A percentile compares a stretch with the other conserved stretches of the same genome.
phyloP scores from a whole-genome alignment of 768 basidiomycete genomes.

The Tylopilus balloui region DNA sequence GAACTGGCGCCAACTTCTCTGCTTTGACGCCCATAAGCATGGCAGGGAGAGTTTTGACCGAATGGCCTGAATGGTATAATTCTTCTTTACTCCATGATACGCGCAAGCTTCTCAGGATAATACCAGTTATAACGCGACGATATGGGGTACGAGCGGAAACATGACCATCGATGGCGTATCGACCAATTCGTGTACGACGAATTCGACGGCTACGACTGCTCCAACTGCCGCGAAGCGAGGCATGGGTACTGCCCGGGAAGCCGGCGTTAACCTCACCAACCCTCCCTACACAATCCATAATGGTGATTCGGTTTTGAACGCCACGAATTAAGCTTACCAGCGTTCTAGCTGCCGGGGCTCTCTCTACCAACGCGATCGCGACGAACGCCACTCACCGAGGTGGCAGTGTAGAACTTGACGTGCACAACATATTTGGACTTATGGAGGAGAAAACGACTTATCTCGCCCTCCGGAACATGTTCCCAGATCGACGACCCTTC shows the following conservation, averaged over 20 bases:
- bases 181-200: conserved; percentile 39
- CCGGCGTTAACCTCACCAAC: conserved; percentile 43
- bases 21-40: conserved; percentile 32
- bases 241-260: conserved; percentile 43
- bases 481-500: conserved; percentile 61
- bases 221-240: conserved; percentile 39
- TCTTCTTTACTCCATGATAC: background rate
- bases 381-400: conserved; percentile 65
- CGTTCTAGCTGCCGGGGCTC: conserved; percentile 42
- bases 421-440: conserved; percentile 64
- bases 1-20: conserved; percentile 50
- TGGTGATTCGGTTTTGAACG: conserved; percentile 33
- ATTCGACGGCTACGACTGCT: background rate
- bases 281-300: conserved; percentile 74
- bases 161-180: conserved; percentile 60
- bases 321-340: background rate
- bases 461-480: conserved; percentile 47
- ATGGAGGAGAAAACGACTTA: conserved; percentile 67
- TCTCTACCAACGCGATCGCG: conserved; percentile 52
- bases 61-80: conserved; percentile 57
- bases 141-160: conserved; percentile 66
- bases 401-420: conserved; percentile 58
- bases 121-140: conserved; percentile 56
- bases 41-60: conserved; percentile 2
- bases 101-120: conserved; percentile 19